Percentiles rank a stretch among this genome's conserved stretches.
Conservation (phyloP, 2,329 filamentous ascomycete species). For the Metarhizium guizhouense region DNA sequence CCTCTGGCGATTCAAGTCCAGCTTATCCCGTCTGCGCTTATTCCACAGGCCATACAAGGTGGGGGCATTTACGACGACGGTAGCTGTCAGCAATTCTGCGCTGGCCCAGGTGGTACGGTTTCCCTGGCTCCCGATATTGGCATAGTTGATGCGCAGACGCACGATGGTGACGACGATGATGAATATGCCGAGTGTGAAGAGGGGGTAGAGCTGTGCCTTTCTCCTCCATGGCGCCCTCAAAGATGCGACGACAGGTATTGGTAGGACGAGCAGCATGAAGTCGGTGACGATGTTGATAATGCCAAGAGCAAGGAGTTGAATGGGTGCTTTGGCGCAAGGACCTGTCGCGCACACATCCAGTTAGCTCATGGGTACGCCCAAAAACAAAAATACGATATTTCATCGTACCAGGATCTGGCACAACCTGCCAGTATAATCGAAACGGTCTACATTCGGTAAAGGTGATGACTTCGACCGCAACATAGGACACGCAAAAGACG, state of each 20-base stretch:
- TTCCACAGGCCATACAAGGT: constrained; percentile 27
- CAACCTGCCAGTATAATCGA: constrained; percentile 47
- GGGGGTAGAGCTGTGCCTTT: constrained; percentile 21
- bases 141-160: constrained; percentile 27
- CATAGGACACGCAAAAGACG: constrained; percentile 20
- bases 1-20: not conserved
- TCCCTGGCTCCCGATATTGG: constrained; percentile 23
- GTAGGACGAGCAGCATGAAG: constrained; percentile 17
- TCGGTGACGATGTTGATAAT: constrained; percentile 25
- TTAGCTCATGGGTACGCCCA: not conserved
- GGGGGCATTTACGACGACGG: constrained; percentile 28
- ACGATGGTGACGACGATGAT: constrained; percentile 30
- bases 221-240: constrained; percentile 18
- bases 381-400: not conserved
- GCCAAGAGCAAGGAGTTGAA: constrained; percentile 24
- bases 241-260: constrained; percentile 17
- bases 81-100: constrained; percentile 23
- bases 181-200: constrained; percentile 29
- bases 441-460: constrained; percentile 35
- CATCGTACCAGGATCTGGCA: constrained; percentile 27
- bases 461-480: constrained; percentile 22
- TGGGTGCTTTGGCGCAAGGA: constrained; percentile 18
- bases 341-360: constrained; percentile 6
- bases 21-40: constrained; percentile 11
- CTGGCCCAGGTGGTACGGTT: constrained; percentile 29